Percentiles rank a stretch among this genome's conserved stretches.
Conservation (phyloP, 257 asterid genomes). For the Anisodus tanguticus region DNA sequence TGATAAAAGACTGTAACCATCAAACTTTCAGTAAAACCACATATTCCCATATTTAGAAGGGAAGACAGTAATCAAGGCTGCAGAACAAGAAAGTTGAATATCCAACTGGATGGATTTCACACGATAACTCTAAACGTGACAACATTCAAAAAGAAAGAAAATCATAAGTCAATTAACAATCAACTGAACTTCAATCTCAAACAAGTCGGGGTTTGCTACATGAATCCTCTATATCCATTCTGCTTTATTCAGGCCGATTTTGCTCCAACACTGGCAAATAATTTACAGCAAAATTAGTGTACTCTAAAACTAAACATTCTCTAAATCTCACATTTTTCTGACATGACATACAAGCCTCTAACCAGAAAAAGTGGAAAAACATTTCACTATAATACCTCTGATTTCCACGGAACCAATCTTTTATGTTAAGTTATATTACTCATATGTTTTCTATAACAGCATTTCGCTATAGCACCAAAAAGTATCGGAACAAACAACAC, state of each 20-base stretch:
- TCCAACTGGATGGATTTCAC: neutral
- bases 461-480: too few relatives aligned
- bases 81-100: neutral
- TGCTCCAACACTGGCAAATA: neutral
- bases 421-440: too few relatives aligned
- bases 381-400: too few relatives aligned
- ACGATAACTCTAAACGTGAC: neutral
- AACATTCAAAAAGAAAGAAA: neutral
- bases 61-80: neutral
- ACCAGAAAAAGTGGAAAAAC: neutral
- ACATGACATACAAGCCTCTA: neutral
- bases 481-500: too few relatives aligned
- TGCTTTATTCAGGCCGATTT: neutral
- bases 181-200: slow-evolving; percentile 1
- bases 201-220: neutral
- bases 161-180: neutral
- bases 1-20: neutral
- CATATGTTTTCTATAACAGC: too few relatives aligned
- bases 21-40: too few relatives aligned
- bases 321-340: neutral
- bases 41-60: too few relatives aligned
- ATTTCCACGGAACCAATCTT: too few relatives aligned
- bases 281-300: neutral
- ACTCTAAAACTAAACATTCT: neutral
- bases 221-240: neutral